Conservation (phyloP, 1,284 basidiomycete genomes). For the Fomitopsis betulina region DNA sequence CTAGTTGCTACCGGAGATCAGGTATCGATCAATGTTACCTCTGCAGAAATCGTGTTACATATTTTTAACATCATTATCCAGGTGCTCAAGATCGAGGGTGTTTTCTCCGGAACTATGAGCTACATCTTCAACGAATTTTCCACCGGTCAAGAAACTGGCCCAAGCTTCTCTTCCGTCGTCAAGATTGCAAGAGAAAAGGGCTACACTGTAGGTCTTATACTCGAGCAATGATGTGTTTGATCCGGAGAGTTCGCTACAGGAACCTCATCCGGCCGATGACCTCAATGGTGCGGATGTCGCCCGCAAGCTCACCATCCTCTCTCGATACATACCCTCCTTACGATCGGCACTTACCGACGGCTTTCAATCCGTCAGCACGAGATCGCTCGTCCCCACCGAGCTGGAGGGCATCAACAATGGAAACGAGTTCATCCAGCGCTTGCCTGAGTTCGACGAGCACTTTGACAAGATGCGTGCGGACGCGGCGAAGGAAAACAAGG, state of each 20-base stretch:
- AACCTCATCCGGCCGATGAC: constrained; percentile 96
- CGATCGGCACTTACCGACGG: constrained; percentile 57
- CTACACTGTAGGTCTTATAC: constrained; percentile 69
- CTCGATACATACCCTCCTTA: constrained; percentile 66
- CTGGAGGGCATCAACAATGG: constrained; percentile 68
- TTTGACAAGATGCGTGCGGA: constrained; percentile 76
- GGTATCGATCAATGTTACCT: constrained; percentile 31
- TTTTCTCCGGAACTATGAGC: constrained; percentile 93
- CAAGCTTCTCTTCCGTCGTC: constrained; percentile 87
- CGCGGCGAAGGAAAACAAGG: constrained; percentile 75
- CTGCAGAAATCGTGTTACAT: neutral
- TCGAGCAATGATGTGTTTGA: neutral
- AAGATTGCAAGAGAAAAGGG: constrained; percentile 87
- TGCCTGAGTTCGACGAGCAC: constrained; percentile 83
- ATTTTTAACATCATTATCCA: constrained; percentile 23
- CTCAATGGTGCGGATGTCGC: constrained; percentile 96
- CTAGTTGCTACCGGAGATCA: constrained; percentile 91
- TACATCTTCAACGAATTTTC: constrained; percentile 99
- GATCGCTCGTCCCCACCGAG: constrained; percentile 80
- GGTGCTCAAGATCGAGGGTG: constrained; percentile 80
- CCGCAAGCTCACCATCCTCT: constrained; percentile 93
- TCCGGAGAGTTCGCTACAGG: constrained; percentile 41
- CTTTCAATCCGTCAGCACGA: constrained; percentile 78
- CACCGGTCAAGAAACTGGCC: constrained; percentile 51
- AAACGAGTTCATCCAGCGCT: constrained; percentile 76